Evolutionary conservation across 2,329 filamentous ascomycete genomes (phyloP).

Genomic region (Neofusicoccum kwambonambiense): DNA sequence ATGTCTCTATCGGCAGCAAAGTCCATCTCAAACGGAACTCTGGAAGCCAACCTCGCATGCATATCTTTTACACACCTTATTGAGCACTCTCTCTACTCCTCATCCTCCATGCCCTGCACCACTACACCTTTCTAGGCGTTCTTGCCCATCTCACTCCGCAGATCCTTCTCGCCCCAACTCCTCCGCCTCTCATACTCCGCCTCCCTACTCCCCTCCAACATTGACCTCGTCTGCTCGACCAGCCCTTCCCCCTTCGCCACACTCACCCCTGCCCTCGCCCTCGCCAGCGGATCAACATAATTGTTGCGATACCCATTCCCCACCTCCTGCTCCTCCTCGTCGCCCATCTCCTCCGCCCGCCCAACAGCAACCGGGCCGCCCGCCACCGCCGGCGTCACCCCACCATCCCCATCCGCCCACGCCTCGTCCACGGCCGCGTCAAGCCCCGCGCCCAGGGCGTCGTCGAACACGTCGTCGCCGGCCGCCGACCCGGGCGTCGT

Average conservation of each 20-base stretch:
- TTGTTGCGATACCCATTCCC: not conserved
- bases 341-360: not conserved
- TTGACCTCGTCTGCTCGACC: not conserved
- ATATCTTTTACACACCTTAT: not conserved
- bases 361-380: too few species aligned
- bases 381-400: too few species aligned
- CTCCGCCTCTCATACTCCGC: not conserved
- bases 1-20: too few species aligned
- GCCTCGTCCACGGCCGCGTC: not conserved
- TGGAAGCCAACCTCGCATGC: not conserved
- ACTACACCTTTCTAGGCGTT: not conserved
- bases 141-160: not conserved
- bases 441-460: too few species aligned
- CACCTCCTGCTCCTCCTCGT: not conserved
- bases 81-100: not conserved
- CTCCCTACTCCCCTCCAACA: not conserved
- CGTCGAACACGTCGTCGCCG: not conserved
- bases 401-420: not conserved
- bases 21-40: not conserved
- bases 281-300: not conserved
- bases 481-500: not conserved
- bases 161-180: not conserved
- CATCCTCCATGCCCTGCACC: not conserved
- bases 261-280: conserved; percentile 7
- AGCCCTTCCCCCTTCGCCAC: conserved; percentile 9